Base-by-base conservation (phyloP, 1,284 basidiomycete species). In the Ganoderma leucocontextum region DNA sequence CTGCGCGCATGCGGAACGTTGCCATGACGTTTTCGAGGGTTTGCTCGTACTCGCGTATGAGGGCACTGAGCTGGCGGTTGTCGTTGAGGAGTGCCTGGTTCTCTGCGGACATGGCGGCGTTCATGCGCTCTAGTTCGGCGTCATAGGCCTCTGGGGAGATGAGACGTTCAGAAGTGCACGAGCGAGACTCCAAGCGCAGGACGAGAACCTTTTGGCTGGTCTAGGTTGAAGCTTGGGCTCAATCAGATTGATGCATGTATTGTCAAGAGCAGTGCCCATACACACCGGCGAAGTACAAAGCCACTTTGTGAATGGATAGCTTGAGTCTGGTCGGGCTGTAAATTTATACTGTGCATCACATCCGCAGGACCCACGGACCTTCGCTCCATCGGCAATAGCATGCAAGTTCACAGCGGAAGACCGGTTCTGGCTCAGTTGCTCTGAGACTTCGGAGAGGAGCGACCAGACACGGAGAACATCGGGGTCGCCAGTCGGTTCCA, bases 21-120 rank as follows among this genome's bases (percentile, higher is more conserved):
- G 90, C 89, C 97, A 99, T 99, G 60, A 99, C 90, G 17, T 89
- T 94, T 80, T 99, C 98, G 60, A 99, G 84, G 0, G 97, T 98
- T 76, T 95, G 92, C 79, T 99, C 98, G 78, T 98, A 98, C 79
- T 99, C 97, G 74, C 96, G 96, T 72, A 99, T 90, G 60, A 99
- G 83, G 7, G 87, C 84, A 70, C 92, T 95, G 42, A 99, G 86
- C 76, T 98, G 96, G 80, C 98, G 97, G 84, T 99, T 99, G 81
- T 99, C 97, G 75, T 98, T 91, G 75, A 95, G 89, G 38, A 99
- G 84, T 3, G 84, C 83, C 76, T 95, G 92, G 78, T 99, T 99
- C 81, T 99, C 97, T 55, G 88, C 82, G 15, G 89, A 85, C 73
- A 99, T 91, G 60, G 91, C 86, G 0, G 86, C 84, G 74, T 97